These are phyloP conservation scores for Talaromyces sp. DNA, from an alignment of 2,329 filamentous ascomycete genomes.

Conservation along the genomic window DNA sequence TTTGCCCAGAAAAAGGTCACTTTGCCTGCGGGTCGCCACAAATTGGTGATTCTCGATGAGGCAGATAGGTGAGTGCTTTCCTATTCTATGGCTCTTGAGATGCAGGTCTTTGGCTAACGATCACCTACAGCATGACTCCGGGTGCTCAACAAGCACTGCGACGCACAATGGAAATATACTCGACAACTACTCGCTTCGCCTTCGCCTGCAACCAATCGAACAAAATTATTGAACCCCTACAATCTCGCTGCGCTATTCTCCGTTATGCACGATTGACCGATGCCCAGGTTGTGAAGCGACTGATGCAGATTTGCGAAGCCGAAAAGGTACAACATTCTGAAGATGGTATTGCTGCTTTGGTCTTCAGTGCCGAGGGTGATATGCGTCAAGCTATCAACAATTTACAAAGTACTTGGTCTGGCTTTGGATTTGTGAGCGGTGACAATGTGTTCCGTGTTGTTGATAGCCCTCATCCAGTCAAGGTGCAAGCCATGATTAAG, in stretches of 20 bases:
- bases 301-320: constrained; percentile 89
- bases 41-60: constrained; percentile 96
- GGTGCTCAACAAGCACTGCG: constrained; percentile 94
- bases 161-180: constrained; percentile 98
- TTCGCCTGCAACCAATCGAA: constrained; percentile 99
- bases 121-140: constrained; percentile 74
- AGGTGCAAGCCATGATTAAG: constrained; percentile 98
- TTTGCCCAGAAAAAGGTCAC: constrained; percentile 99
- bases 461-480: constrained; percentile 94
- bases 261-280: constrained; percentile 92
- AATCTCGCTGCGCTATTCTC: constrained; percentile 93
- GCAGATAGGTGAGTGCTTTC: constrained; percentile 69
- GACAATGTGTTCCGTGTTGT: constrained; percentile 99
- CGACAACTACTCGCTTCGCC: constrained; percentile 91
- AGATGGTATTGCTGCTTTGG: constrained; percentile 90
- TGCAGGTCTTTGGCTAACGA: background rate
- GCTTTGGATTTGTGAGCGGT: constrained; percentile 94
- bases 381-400: constrained; percentile 99
- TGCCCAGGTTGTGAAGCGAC: constrained; percentile 83
- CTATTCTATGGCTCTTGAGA: background rate
- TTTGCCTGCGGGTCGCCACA: constrained; percentile 84
- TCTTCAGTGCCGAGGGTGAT: constrained; percentile 96
- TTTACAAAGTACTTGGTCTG: constrained; percentile 86
- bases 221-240: constrained; percentile 99
- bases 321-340: constrained; percentile 90